Evolutionary conservation across 805 yeast genomes (phyloP), one percentile per base, ranked within the genome.

Genomic region (Ascoidea asiatica): DNA sequence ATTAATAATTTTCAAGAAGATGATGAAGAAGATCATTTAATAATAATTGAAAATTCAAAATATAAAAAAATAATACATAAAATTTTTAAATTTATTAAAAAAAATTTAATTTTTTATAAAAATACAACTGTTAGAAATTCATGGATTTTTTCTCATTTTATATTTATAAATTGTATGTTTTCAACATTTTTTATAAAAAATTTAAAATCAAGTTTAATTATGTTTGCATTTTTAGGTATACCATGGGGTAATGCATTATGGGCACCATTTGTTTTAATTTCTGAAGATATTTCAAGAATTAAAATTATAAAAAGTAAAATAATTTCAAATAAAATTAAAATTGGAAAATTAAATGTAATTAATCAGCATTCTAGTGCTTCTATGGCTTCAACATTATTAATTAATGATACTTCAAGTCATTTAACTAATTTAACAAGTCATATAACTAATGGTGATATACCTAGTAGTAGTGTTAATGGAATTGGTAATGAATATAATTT

Each of bases 181-280:
- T 50, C 66, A 1, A 74, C 82, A 0, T 69, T 73, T 43, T 66
- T 67, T 43, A 65, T 75, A 19, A 38, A 52, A 2, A 58, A 59
- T 5, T 71, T 73, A 5, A 44, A 44, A 0, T 60, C 56, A 11
- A 81, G 79, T 0, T 67, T 75, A 6, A 49, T 61, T 0, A 54
- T 77, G 54, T 72, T 77, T 50, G 77, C 67, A 0, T 52, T 76
- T 15, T 55, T 76, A 39, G 84, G 84, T 2, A 60, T 77, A 19
- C 70, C 81, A 0, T 78, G 84, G 84, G 82, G 83, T 1, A 66
- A 66, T 47, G 78, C 81, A 0, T 64, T 75, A 17, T 78, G 84
- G 84, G 77, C 79, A 2, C 84, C 84, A 5, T 78, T 76, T 56
- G 77, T 76, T 1, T 53, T 78, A 37, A 75, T 78, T 8, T 72